phyloP scores from a whole-genome alignment of 371 early-diverging fungal genomes.

The Rhizopus delemar region DNA sequence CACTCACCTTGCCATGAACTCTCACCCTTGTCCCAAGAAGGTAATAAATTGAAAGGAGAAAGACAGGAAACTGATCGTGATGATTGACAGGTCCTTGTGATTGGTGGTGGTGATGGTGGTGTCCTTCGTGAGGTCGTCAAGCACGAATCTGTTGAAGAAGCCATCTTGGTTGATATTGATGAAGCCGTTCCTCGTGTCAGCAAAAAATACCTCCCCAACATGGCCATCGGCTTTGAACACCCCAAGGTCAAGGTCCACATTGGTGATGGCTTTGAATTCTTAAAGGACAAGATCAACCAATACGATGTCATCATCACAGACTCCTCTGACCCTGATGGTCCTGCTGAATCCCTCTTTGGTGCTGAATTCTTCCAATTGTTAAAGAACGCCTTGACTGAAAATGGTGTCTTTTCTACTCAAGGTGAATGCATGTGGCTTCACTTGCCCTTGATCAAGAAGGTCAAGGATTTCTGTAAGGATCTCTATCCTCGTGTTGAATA shows the following conservation, averaged over 20 bases:
- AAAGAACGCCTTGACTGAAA: constrained; percentile 86
- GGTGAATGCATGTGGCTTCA: constrained; percentile 99
- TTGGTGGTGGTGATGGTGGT: constrained; percentile 99
- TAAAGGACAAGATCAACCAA: constrained; percentile 80
- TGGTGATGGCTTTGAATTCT: constrained; percentile 93
- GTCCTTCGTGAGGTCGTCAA: constrained; percentile 96
- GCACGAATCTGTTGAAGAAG: constrained; percentile 89
- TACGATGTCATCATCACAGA: constrained; percentile 98
- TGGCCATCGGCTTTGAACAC: constrained; percentile 93
- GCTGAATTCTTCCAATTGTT: constrained; percentile 88
- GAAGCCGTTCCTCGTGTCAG: constrained; percentile 90
- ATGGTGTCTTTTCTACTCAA: constrained; percentile 93
- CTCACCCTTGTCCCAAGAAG: constrained; percentile 94
- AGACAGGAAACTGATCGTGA: not conserved
- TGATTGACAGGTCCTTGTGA: constrained; percentile 80
- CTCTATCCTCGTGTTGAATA: constrained; percentile 90
- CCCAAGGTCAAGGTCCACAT: constrained; percentile 92
- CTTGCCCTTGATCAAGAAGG: constrained; percentile 83
- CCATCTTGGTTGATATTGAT: constrained; percentile 94
- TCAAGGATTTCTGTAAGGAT: constrained; percentile 73
- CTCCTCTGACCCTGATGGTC: constrained; percentile 97
- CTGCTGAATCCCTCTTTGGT: constrained; percentile 93
- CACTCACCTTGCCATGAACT: constrained; percentile 91
- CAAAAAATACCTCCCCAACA: constrained; percentile 89
- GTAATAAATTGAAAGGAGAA: constrained; percentile 38